Base-by-base conservation (phyloP, 495 filamentous ascomycete species). In the Opeltia flavorubescens region DNA sequence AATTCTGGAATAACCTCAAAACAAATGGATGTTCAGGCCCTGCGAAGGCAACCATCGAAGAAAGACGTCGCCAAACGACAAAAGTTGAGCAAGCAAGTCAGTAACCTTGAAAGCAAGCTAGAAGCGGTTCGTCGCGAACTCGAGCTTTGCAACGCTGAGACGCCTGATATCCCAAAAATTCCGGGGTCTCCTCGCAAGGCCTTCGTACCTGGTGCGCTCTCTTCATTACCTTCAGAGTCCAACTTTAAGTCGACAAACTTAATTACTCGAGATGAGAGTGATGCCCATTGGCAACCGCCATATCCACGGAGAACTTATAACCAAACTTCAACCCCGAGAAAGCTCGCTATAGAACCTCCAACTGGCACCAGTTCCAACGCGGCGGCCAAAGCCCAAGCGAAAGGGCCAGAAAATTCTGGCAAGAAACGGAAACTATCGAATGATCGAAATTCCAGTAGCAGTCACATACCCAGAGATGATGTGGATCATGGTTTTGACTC, bases 91-190 rank as follows among this genome's bases (percentile, higher is more conserved):
- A 79, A 80, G 64, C 68, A 70, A 31, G 78, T 83, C 41, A 82
- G 77, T 55, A 71, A 83, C 54, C 66, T 83, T 1, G 79, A 84
- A 52, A 58, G 65, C 23, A 81, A 83, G 58, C 64, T 83, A 2
- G 61, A 74, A 11, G 60, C 62, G 27, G 77, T 78, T 3, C 70
- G 78, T 13, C 69, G 67, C 17, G 70, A 84, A 54, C 66, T 83
- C n/a, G 61, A 66, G 38, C 61, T 69, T 2, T 62, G 71, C 11
- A 53, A 70, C 12, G 64, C 63, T 29, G 66, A 68, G 34, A 68
- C 69, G 13, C 57, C 61, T 28, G 51, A 60, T 18, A 50, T 60
- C 1, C 59, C 61, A 28, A 48, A 58, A 15, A 28, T 62, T 20
- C 60, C 55, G 30, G 29, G 60, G 24, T 62, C 66, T 43, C 61